Conservation (phyloP, 2,329 filamentous ascomycete species). For the Kalaharituber pfeilii region DNA sequence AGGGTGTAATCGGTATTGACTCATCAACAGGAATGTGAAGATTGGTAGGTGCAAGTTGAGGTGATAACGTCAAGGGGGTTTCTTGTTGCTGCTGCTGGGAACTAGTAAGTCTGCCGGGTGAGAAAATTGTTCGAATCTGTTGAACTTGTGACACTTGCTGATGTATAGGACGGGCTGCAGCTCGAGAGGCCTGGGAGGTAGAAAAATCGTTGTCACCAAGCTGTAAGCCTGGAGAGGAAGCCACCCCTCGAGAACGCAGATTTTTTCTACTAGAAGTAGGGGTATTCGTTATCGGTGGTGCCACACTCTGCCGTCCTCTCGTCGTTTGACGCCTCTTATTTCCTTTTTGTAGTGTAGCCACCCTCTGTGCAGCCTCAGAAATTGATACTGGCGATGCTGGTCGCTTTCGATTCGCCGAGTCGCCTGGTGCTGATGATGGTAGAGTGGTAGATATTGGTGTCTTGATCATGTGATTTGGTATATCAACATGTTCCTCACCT, state of each 20-base stretch:
- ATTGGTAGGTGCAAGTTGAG: constrained; percentile 16
- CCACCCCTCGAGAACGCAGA: constrained; percentile 16
- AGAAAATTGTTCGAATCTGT: constrained; percentile 13
- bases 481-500: constrained; percentile 20
- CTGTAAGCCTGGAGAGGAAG: constrained; percentile 9
- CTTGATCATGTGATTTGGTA: constrained; percentile 10
- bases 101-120: neutral
- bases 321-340: constrained; percentile 32
- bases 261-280: constrained; percentile 17
- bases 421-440: constrained; percentile 17
- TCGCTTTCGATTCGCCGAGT: constrained; percentile 29
- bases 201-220: constrained; percentile 10
- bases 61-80: constrained; percentile 20
- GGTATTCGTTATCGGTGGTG: constrained; percentile 17
- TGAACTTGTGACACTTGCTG: constrained; percentile 19
- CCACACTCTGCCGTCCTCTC: constrained; percentile 21
- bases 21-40: constrained; percentile 12
- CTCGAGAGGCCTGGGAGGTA: constrained; percentile 15
- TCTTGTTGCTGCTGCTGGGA: constrained; percentile 19
- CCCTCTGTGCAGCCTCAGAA: constrained; percentile 36
- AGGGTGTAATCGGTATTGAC: constrained; percentile 12
- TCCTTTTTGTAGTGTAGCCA: constrained; percentile 32
- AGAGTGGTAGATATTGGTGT: constrained; percentile 13
- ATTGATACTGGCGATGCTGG: constrained; percentile 38
- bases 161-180: constrained; percentile 16